Conservation (phyloP, 306 rosid genomes). For the Arachis hypogaea region DNA sequence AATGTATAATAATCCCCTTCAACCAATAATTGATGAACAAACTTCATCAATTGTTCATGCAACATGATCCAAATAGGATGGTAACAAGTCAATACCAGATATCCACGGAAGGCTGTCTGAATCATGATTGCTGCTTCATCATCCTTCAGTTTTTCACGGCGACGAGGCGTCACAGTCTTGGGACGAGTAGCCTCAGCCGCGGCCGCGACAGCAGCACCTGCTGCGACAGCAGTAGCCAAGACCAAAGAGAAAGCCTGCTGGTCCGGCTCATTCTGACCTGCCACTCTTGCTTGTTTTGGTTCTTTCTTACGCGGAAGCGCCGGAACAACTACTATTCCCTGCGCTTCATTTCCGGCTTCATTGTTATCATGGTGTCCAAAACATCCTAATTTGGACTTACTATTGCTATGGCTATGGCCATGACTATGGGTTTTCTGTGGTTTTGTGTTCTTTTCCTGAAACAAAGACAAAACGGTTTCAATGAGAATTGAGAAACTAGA, state of each 20-base stretch:
- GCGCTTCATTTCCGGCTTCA: slow-evolving; percentile 37
- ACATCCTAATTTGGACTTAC: slow-evolving; percentile 63
- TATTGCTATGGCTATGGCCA: not conserved
- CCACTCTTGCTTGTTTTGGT: slow-evolving; percentile 36
- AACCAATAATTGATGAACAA: too few relatives aligned
- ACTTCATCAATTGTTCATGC: not conserved
- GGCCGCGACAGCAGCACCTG: slow-evolving; percentile 90
- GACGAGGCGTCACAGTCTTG: slow-evolving; percentile 35
- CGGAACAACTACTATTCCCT: slow-evolving; percentile 40
- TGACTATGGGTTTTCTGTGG: slow-evolving; percentile 47
- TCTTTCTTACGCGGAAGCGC: slow-evolving; percentile 46
- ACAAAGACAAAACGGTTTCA: not conserved
- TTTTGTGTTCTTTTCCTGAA: not conserved
- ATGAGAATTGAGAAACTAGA: slow-evolving; percentile 37
- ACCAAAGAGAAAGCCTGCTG: slow-evolving; percentile 79
- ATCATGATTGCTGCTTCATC: slow-evolving; percentile 75
- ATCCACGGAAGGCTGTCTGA: slow-evolving; percentile 76
- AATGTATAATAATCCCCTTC: too few relatives aligned
- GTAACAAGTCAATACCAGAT: slow-evolving; percentile 55
- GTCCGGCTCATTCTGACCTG: slow-evolving; percentile 55
- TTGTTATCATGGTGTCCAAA: slow-evolving; percentile 51
- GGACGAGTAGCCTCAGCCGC: slow-evolving; percentile 73
- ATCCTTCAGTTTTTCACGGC: slow-evolving; percentile 46
- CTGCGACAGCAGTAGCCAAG: slow-evolving; percentile 78
- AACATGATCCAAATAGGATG: not conserved